phyloP scores from a whole-genome alignment of 1,284 basidiomycete species.

The Cutaneotrichosporon arboriforme region DNA sequence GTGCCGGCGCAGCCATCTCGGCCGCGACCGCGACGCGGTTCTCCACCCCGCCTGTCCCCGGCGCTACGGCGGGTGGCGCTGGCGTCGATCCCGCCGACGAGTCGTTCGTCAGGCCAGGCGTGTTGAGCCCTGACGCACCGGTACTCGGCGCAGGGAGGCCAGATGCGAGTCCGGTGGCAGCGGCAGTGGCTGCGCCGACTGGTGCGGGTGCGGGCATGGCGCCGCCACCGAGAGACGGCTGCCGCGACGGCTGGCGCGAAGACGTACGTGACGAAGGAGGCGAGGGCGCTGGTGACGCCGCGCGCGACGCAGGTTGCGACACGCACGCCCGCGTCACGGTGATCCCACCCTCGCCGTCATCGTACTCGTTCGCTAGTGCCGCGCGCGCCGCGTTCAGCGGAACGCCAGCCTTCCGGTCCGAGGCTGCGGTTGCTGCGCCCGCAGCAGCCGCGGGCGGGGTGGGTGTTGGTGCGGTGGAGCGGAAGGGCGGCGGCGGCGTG shows the following conservation, averaged over 20 bases:
- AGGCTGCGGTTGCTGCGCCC: no score
- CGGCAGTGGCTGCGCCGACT: no score
- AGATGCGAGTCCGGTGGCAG: not conserved
- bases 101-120: not conserved
- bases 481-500: no score
- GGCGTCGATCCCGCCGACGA: not conserved
- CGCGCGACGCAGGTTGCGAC: not conserved
- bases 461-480: no score
- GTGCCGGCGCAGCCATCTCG: slow-evolving; percentile 1
- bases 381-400: no score
- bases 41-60: not conserved
- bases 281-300: not conserved
- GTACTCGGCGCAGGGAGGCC: not conserved
- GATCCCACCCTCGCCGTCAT: slow-evolving; percentile 1
- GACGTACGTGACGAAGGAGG: no score
- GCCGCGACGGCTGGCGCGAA: no score
- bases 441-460: no score
- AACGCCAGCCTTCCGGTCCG: no score
- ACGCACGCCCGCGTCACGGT: not conserved
- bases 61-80: not conserved
- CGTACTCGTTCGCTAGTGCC: no score
- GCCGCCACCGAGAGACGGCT: no score
- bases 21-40: slow-evolving; percentile 7
- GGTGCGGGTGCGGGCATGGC: no score
- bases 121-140: not conserved